Base-by-base conservation (phyloP, 305 asterid genomes). In the Withania somnifera region DNA sequence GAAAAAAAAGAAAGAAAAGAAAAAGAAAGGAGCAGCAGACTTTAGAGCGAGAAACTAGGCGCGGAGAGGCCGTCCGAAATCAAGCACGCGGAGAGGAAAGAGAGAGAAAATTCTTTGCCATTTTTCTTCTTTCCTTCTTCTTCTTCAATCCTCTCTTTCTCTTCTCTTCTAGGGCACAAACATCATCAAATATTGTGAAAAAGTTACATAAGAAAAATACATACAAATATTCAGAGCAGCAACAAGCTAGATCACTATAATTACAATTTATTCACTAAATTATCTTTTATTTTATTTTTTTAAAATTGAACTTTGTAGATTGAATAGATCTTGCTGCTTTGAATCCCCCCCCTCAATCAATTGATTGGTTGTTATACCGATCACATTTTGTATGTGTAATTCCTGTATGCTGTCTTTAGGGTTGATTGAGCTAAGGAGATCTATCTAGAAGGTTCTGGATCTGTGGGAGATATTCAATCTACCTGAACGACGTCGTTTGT, bases 361-460 rank as follows among this genome's bases (percentile, higher is more conserved):
- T 54, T 19, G 24, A 54, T 54, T 54, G 14, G 11, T 2, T 8
- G 3, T 54, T 26, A 22, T 4, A 45, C 71, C 73, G 85, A 85
- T 81, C 87, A 81, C 86, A 86, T 76, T 77, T 56, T 77, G 66
- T 77, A 67, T 76, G 81, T 56, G 15, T 20, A 30, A n/a, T n/a
- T n/a, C n/a, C n/a, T n/a, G n/a, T n/a, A n/a, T n/a, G n/a, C n/a
- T n/a, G n/a, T n/a, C n/a, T n/a, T n/a, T n/a, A n/a, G n/a, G n/a
- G n/a, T n/a, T 63, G 83, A 81, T 80, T 84, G 90, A 91, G 95
- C 92, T 92, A 84, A 83, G 90, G 86, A 87, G 93, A 83, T 69
- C 34, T 80, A 87, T 86, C 89, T 90, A 88, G 91, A 90, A 89
- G 92, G 94, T 91, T 91, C 28, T 84, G 91, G 86, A 84, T 88